These are phyloP conservation scores for Sporisorium sorghi DNA, from an alignment of 1,284 basidiomycete genomes.

Conservation along the genomic window DNA sequence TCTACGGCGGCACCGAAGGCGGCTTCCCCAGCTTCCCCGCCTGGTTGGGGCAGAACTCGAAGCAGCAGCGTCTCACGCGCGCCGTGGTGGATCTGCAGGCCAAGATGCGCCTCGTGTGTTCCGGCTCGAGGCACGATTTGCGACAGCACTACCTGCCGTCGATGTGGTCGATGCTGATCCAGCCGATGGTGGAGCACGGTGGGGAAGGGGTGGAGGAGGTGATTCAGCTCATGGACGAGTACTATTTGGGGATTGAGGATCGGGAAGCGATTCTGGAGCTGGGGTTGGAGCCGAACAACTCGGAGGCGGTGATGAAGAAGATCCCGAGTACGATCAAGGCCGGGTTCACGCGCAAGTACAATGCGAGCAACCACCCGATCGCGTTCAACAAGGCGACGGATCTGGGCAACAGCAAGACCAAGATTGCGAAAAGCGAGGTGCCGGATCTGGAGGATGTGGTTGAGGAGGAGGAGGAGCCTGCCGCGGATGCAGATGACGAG, in stretches of 20 bases:
- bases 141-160: conserved; percentile 90
- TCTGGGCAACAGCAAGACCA: conserved; percentile 28
- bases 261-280: conserved; percentile 96
- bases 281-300: conserved; percentile 83
- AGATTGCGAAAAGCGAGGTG: conserved; percentile 37
- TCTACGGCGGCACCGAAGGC: conserved; percentile 55
- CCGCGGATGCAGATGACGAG: conserved; percentile 37
- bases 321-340: conserved; percentile 85
- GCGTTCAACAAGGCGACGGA: conserved; percentile 57
- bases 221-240: conserved; percentile 91
- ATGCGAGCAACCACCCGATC: conserved; percentile 52
- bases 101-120: conserved; percentile 91
- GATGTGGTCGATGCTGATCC: conserved; percentile 81
- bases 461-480: conserved; percentile 70
- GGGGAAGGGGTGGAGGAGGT: conserved; percentile 78
- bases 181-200: conserved; percentile 77
- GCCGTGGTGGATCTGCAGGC: conserved; percentile 91
- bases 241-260: conserved; percentile 91
- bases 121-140: conserved; percentile 88
- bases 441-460: conserved; percentile 62
- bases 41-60: conserved; percentile 93
- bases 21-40: conserved; percentile 60
- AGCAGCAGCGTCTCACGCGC: conserved; percentile 82
- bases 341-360: conserved; percentile 82
- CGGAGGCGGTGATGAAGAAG: conserved; percentile 79